These are phyloP conservation scores for Oenanthe javanica DNA, from an alignment of 140 eudicot species.

Conservation along the genomic window DNA sequence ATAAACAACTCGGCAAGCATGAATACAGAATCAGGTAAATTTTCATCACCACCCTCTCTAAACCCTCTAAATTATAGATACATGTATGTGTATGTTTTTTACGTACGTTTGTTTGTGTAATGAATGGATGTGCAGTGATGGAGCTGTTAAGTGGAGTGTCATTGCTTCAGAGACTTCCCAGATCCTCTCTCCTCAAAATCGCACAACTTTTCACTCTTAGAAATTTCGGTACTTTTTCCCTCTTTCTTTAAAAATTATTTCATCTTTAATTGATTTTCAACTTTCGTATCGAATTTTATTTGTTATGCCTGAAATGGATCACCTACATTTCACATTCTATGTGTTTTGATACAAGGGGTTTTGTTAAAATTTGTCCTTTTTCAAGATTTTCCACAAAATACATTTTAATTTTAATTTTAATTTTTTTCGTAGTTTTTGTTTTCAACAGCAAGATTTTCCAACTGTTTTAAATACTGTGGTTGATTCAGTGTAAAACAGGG, in stretches of 20 bases:
- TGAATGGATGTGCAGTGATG: constrained; percentile 43
- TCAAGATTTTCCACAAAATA: too few species aligned
- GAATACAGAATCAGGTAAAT: constrained; percentile 10
- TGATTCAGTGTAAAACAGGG: background rate
- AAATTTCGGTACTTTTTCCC: constrained; percentile 39
- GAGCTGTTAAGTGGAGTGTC: constrained; percentile 84
- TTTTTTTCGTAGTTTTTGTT: too few species aligned
- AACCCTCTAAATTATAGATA: background rate
- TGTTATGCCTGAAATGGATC: background rate
- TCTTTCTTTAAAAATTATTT: background rate
- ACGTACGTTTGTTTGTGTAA: background rate
- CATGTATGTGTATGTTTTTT: too few species aligned
- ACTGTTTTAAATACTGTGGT: background rate
- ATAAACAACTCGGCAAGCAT: background rate
- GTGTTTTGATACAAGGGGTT: background rate
- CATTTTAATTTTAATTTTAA: too few species aligned
- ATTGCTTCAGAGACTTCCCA: constrained; percentile 85
- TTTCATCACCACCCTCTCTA: background rate
- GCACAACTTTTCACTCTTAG: constrained; percentile 47
- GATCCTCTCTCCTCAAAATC: constrained; percentile 59
- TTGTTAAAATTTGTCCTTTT: too few species aligned
- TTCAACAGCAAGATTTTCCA: too few species aligned
- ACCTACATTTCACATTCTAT: background rate
- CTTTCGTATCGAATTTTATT: background rate
- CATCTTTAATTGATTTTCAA: too few species aligned